These are phyloP conservation scores for Penicillium sp. DNA, from an alignment of 2,329 filamentous ascomycete genomes.

Conservation along the genomic window DNA sequence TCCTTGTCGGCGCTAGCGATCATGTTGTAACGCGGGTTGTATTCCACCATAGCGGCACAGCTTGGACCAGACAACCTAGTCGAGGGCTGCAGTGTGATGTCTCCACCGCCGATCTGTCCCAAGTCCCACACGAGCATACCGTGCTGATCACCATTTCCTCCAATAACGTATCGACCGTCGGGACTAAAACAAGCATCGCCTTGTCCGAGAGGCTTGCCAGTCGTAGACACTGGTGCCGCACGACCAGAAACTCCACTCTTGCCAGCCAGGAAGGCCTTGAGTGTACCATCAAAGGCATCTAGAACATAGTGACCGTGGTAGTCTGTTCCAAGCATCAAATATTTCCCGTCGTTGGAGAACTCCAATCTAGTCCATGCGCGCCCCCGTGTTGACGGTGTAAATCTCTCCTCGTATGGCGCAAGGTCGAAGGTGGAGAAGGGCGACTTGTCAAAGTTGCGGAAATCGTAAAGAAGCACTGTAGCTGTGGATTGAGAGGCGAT, in stretches of 20 bases:
- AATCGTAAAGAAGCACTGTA: slow-evolving; percentile 83
- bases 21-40: slow-evolving; percentile 90
- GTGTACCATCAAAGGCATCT: slow-evolving; percentile 82
- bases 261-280: slow-evolving; percentile 69
- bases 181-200: slow-evolving; percentile 86
- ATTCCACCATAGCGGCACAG: slow-evolving; percentile 72
- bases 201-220: slow-evolving; percentile 54
- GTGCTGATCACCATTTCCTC: slow-evolving; percentile 66
- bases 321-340: slow-evolving; percentile 78
- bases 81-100: slow-evolving; percentile 52
- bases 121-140: slow-evolving; percentile 88
- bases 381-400: slow-evolving; percentile 50
- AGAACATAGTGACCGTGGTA: slow-evolving; percentile 84
- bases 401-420: slow-evolving; percentile 55
- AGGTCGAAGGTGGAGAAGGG: slow-evolving; percentile 88
- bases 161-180: slow-evolving; percentile 84
- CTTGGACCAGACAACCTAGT: slow-evolving; percentile 48
- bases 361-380: slow-evolving; percentile 81
- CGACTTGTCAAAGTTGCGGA: slow-evolving; percentile 87
- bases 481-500: slow-evolving; percentile 80
- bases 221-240: slow-evolving; percentile 52
- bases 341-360: slow-evolving; percentile 94
- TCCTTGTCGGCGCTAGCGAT: slow-evolving; percentile 88
- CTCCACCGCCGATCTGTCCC: slow-evolving; percentile 55
- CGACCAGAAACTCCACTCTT: slow-evolving; percentile 51